Percentiles rank a stretch among this genome's conserved stretches.
Conservation (phyloP, 2,329 filamentous ascomycete species). For the Penicillium sp. region DNA sequence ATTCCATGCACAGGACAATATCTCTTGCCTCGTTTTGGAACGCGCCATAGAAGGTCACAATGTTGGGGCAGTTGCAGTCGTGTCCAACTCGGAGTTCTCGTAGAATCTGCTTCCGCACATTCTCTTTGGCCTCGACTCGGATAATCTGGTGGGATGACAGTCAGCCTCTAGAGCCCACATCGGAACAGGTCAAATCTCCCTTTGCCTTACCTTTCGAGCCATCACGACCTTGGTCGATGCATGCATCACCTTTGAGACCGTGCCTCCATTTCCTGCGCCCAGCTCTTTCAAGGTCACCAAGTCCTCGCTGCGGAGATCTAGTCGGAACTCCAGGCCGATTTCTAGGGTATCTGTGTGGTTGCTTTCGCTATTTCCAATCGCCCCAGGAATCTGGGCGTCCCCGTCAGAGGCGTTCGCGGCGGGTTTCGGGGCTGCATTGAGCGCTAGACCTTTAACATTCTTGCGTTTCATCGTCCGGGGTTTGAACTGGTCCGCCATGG, state of each 20-base stretch:
- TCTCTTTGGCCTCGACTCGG: slow-evolving; percentile 95
- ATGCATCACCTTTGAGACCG: slow-evolving; percentile 97
- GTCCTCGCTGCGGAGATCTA: slow-evolving; percentile 89
- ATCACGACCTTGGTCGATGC: slow-evolving; percentile 92
- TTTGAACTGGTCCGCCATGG: slow-evolving; percentile 64
- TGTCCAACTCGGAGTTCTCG: slow-evolving; percentile 98
- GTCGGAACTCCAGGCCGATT: slow-evolving; percentile 95
- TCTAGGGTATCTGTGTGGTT: slow-evolving; percentile 74
- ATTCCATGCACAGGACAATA: slow-evolving; percentile 99
- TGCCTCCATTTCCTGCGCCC: slow-evolving; percentile 93
- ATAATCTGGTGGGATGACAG: slow-evolving; percentile 68
- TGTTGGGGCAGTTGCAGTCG: slow-evolving; percentile 93
- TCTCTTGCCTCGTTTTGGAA: slow-evolving; percentile 96
- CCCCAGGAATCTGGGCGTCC: slow-evolving; percentile 63
- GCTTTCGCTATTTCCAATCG: slow-evolving; percentile 58
- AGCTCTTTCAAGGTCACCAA: slow-evolving; percentile 91
- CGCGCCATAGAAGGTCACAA: slow-evolving; percentile 96
- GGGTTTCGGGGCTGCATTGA: slow-evolving; percentile 74
- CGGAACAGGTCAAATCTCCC: background rate
- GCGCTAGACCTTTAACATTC: slow-evolving; percentile 93
- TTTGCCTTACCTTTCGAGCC: slow-evolving; percentile 82
- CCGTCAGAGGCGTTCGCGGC: slow-evolving; percentile 71
- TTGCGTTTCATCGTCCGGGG: slow-evolving; percentile 92
- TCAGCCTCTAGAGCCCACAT: background rate
- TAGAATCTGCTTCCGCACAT: slow-evolving; percentile 94